Evolutionary conservation across 2,329 filamentous ascomycete species (phyloP), one percentile per base, ranked within the genome.

Genomic region (Paraphaeosphaeria sporulosa): DNA sequence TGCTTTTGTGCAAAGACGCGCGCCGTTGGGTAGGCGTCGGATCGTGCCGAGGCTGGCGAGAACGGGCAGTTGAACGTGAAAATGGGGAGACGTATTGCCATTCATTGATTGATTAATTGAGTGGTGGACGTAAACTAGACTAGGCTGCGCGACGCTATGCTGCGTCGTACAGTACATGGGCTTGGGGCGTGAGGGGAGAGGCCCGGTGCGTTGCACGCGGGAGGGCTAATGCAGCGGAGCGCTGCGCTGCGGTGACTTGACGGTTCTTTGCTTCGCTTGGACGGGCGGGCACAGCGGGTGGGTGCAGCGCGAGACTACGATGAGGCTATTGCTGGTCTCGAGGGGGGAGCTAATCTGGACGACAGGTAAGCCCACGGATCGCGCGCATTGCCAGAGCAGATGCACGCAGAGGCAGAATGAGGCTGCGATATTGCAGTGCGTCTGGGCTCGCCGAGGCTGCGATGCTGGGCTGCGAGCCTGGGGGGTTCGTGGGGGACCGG

Each of bases 161-260:
- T 32, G 30, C 30, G 30, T 32, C 30, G 30, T 12, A 12, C 10
- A 2, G 30, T 12, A 32, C 30, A 32, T 32, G 30, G 30, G 4
- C 30, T 32, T 32, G 25, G 25, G 25, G 3, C 25, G 25, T 6
- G 25, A 27, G 25, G 25, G 25, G 25, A 27, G 25, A 27, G 25
- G 25, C 25, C 25, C 25, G 25, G 25, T 27, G 25, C 23, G 50
- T 53, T 42, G 50, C 36, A 53, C 50, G 50, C 50, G 50, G 50
- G 38, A 53, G 50, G 38, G 50, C 50, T 53, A 53, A 53, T 53
- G 50, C 50, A 43, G 50, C 40, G 34, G 49, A 17, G 36, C 36
- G 36, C 27, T 30, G 27, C 17, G 15, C 8, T 38, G 34, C 15
- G 36, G 36, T 40, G 36, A 6, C 36, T 40, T 40, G 10, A 8